Conservation (phyloP, 2,329 filamentous ascomycete species). For the Plenodomus tracheiphilus region DNA sequence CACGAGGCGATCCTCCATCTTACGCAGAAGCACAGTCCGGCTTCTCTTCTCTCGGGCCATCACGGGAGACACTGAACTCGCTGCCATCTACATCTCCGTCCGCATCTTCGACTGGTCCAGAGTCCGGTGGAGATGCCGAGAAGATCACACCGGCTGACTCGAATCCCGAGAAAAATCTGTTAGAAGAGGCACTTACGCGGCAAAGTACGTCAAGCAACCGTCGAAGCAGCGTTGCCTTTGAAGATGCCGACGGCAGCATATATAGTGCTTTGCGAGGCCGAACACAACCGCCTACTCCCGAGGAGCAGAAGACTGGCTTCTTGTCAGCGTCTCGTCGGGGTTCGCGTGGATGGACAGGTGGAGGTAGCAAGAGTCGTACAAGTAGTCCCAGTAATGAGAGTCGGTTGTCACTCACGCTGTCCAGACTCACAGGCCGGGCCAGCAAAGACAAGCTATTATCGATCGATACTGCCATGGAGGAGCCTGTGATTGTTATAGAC, state of each 20-base stretch:
- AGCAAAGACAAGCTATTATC: slow-evolving; percentile 47
- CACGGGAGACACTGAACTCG: slow-evolving; percentile 33
- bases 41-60: slow-evolving; percentile 25
- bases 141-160: slow-evolving; percentile 17
- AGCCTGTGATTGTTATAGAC: slow-evolving; percentile 35
- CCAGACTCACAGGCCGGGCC: slow-evolving; percentile 44
- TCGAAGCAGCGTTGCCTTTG: slow-evolving; percentile 47
- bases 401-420: slow-evolving; percentile 49
- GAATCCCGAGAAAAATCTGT: slow-evolving; percentile 17
- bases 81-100: slow-evolving; percentile 18
- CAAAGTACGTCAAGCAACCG: slow-evolving; percentile 43
- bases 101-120: not conserved
- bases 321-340: slow-evolving; percentile 38
- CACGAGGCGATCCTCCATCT: slow-evolving; percentile 43
- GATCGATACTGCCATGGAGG: slow-evolving; percentile 23
- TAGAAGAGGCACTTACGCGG: slow-evolving; percentile 34
- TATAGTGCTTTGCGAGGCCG: slow-evolving; percentile 32
- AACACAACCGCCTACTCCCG: slow-evolving; percentile 49
- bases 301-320: slow-evolving; percentile 45
- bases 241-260: slow-evolving; percentile 41
- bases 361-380: slow-evolving; percentile 47
- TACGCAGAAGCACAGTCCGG: slow-evolving; percentile 43
- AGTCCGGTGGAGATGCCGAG: slow-evolving; percentile 23
- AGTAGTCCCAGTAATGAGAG: slow-evolving; percentile 46
- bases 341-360: slow-evolving; percentile 36